Percentiles rank a stretch among this genome's conserved stretches.
These are phyloP conservation scores for Chimonanthus praecox DNA, from an alignment of 164 flowering plant genomes.

Conservation along the genomic window DNA sequence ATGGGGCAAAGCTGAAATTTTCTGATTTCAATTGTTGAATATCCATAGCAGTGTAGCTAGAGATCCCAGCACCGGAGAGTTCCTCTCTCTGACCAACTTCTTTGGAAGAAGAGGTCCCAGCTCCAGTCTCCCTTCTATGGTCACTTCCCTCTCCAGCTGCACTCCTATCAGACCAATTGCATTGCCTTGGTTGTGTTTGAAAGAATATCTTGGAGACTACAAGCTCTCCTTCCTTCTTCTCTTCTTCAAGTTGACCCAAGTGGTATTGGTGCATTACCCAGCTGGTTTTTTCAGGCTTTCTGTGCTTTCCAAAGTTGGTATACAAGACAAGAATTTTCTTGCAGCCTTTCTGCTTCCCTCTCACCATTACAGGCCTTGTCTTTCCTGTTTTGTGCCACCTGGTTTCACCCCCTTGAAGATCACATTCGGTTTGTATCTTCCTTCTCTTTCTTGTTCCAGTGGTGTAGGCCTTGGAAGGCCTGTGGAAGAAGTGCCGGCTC, in stretches of 20 bases:
- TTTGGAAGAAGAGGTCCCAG: conserved; percentile 58
- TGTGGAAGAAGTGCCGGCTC: conserved; percentile 95
- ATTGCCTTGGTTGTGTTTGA: conserved; percentile 96
- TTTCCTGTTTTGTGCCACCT: conserved; percentile 99
- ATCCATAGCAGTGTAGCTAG: conserved; percentile 46
- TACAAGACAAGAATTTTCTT: conserved; percentile 95
- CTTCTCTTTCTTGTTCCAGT: conserved; percentile 95
- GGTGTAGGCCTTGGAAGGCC: conserved; percentile 98
- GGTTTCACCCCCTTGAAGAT: conserved; percentile 89
- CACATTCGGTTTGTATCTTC: conserved; percentile 94
- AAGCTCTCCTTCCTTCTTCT: conserved; percentile 98
- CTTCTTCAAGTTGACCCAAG: conserved; percentile 87
- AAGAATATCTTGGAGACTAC: conserved; percentile 97
- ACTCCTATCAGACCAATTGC: conserved; percentile 61
- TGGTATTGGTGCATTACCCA: conserved; percentile 99
- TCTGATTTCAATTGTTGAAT: not conserved
- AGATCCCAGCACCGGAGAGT: conserved; percentile 31
- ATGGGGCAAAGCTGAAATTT: conserved; percentile 5
- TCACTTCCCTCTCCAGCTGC: conserved; percentile 35
- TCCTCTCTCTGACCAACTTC: conserved; percentile 46
- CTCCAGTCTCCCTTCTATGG: conserved; percentile 44
- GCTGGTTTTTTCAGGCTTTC: conserved; percentile 96
- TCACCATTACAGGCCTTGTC: conserved; percentile 91
- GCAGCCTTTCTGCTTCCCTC: conserved; percentile 95
- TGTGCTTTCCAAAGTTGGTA: conserved; percentile 88